These are phyloP conservation scores for Talaromyces sp. DNA, from an alignment of 2,329 filamentous ascomycete species.

Conservation along the genomic window DNA sequence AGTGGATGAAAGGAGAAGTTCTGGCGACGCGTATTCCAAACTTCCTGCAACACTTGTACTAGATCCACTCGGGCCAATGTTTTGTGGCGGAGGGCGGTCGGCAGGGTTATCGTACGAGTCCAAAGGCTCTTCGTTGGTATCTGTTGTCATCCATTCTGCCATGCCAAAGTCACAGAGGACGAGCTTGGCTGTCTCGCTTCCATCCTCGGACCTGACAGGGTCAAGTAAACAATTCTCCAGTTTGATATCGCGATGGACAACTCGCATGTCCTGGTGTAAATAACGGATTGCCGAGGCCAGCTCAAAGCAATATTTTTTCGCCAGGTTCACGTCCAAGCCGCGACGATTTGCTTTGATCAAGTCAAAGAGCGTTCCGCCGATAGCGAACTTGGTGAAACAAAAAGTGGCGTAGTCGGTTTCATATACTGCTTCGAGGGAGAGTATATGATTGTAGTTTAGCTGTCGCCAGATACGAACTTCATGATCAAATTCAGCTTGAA, in stretches of 20 bases:
- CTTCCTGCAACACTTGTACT: constrained; percentile 58
- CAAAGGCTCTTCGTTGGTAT: constrained; percentile 47
- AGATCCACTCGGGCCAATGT: constrained; percentile 52
- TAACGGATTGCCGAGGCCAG: constrained; percentile 62
- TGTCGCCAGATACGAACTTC: constrained; percentile 66
- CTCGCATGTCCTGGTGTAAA: constrained; percentile 61
- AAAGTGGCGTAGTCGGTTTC: constrained; percentile 66
- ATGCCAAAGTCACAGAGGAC: constrained; percentile 67
- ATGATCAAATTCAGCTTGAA: constrained; percentile 64
- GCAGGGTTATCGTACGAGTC: constrained; percentile 45
- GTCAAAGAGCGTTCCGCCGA: constrained; percentile 62
- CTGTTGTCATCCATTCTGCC: constrained; percentile 60
- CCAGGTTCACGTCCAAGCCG: constrained; percentile 49
- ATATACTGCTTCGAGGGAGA: constrained; percentile 60
- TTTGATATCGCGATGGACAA: constrained; percentile 66
- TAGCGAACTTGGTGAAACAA: constrained; percentile 61
- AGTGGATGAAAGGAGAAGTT: constrained; percentile 37
- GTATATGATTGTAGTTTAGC: constrained; percentile 57
- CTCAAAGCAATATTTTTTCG: constrained; percentile 59
- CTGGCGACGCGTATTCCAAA: constrained; percentile 51
- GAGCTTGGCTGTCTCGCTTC: constrained; percentile 50
- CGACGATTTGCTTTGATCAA: constrained; percentile 53
- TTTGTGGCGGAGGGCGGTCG: constrained; percentile 45
- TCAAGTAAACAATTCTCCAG: constrained; percentile 65
- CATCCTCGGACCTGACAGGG: constrained; percentile 45